These are phyloP conservation scores for Cladorrhinum samala DNA, from an alignment of 495 filamentous ascomycete species.

Conservation along the genomic window DNA sequence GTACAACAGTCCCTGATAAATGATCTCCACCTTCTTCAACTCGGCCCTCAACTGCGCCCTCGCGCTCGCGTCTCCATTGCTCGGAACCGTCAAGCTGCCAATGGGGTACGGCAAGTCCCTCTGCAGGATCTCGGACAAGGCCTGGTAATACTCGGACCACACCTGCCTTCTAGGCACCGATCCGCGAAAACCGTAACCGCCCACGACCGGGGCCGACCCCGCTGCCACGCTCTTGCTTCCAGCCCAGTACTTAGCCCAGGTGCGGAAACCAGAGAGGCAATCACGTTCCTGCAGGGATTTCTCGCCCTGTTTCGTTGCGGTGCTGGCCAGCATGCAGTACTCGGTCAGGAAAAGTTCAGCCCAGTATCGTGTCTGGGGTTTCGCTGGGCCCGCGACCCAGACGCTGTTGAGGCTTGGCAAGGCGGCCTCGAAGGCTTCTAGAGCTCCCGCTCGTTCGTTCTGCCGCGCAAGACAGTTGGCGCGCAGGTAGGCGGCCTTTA, in stretches of 20 bases:
- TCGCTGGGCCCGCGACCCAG: constrained; percentile 35
- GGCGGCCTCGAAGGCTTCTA: constrained; percentile 57
- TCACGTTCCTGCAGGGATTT: constrained; percentile 40
- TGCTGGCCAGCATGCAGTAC: constrained; percentile 58
- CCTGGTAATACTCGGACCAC: constrained; percentile 76
- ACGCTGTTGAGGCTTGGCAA: constrained; percentile 51
- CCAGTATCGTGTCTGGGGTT: constrained; percentile 66
- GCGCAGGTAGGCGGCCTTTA: constrained; percentile 71
- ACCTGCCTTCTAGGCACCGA: constrained; percentile 50
- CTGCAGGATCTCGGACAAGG: constrained; percentile 60
- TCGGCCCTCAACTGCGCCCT: constrained; percentile 57
- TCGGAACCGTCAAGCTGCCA: constrained; percentile 28
- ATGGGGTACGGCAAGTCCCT: constrained; percentile 45
- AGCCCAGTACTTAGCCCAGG: constrained; percentile 57
- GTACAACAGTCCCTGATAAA: constrained; percentile 67
- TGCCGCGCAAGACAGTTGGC: constrained; percentile 60
- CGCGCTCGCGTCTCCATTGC: constrained; percentile 39
- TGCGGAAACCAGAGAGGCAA: constrained; percentile 52
- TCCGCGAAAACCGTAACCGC: constrained; percentile 41
- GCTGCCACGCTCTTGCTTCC: constrained; percentile 20
- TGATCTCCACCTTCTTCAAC: constrained; percentile 64
- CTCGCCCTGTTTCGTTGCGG: constrained; percentile 44
- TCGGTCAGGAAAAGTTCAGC: constrained; percentile 68
- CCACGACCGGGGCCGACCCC: constrained; percentile 22
- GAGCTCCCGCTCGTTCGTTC: constrained; percentile 48